Percentiles rank a stretch among this genome's conserved stretches.
These are phyloP conservation scores for Globisporangium nagaii DNA, from an alignment of 352 stramenopile species.

Conservation along the genomic window DNA sequence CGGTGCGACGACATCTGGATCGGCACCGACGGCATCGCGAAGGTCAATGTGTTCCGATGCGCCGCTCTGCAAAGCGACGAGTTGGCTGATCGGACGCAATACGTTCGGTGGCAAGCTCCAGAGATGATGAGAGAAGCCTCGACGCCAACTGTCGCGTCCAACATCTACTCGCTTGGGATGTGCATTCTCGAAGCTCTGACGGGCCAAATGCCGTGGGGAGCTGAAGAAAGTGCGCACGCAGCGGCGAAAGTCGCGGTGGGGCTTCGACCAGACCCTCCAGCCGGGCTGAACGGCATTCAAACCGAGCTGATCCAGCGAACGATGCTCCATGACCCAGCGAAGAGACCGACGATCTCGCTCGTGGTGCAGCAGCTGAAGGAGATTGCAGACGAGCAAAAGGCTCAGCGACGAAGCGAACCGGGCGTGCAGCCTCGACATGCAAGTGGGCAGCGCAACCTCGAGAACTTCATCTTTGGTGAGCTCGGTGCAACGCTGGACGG, in stretches of 20 bases:
- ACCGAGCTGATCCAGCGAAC: not conserved
- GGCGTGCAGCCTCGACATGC: no score
- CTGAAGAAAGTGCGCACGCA: not conserved
- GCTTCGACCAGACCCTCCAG: not conserved
- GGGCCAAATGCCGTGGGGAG: not conserved
- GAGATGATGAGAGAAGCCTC: not conserved
- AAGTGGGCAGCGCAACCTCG: not conserved
- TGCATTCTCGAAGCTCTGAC: not conserved
- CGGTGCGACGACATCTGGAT: constrained; percentile 1
- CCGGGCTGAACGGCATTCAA: not conserved
- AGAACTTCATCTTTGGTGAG: not conserved
- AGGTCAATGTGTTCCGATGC: not conserved
- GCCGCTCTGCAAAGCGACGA: not conserved
- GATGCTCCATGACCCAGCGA: not conserved
- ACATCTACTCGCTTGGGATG: not conserved
- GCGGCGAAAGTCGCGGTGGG: not conserved
- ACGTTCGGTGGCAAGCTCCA: not conserved
- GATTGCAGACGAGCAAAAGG: not conserved
- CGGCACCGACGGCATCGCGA: not conserved
- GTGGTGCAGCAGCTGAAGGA: not conserved
- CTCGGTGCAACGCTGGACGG: not conserved
- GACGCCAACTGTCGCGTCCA: not conserved
- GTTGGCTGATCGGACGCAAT: not conserved
- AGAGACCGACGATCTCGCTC: not conserved
- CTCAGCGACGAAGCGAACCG: not conserved